Percentiles rank a stretch among this genome's conserved stretches.
These are phyloP conservation scores for Pulveroboletus sp. DNA, from an alignment of 768 basidiomycete species.

Conservation along the genomic window DNA sequence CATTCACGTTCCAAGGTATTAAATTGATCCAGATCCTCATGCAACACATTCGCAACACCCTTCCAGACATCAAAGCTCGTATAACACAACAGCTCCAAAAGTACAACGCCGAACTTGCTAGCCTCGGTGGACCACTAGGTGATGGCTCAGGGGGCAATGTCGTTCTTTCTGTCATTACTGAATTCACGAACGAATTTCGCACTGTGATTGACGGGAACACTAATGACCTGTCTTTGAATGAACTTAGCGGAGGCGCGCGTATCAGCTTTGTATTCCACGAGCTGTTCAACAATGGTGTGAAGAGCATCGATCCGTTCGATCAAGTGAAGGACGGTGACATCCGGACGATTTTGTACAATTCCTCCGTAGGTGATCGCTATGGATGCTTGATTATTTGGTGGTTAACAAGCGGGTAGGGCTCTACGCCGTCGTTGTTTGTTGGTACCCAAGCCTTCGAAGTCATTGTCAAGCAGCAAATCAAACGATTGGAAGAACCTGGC, in stretches of 20 bases:
- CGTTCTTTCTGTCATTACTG: conserved; percentile 95
- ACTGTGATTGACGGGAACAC: conserved; percentile 97
- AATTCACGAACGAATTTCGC: conserved; percentile 96
- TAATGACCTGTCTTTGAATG: conserved; percentile 91
- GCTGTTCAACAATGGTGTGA: conserved; percentile 94
- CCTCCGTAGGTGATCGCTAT: conserved; percentile 63
- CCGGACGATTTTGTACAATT: conserved; percentile 93
- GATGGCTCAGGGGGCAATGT: conserved; percentile 86
- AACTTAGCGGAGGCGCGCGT: conserved; percentile 96
- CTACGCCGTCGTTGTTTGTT: conserved; percentile 93
- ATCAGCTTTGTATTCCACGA: conserved; percentile 99
- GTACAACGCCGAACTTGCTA: conserved; percentile 75
- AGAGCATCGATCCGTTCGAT: conserved; percentile 95
- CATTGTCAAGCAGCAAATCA: conserved; percentile 99
- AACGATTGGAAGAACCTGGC: conserved; percentile 89
- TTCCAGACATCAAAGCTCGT: conserved; percentile 98
- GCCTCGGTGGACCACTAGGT: conserved; percentile 83
- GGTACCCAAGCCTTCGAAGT: conserved; percentile 97
- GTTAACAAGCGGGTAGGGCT: conserved; percentile 53
- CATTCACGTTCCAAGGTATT: background rate
- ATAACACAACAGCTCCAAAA: conserved; percentile 90
- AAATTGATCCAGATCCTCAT: conserved; percentile 73
- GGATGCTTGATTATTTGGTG: background rate
- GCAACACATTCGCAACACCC: conserved; percentile 95
- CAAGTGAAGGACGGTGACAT: conserved; percentile 99